A percentile compares a stretch with the other conserved stretches of the same genome.
phyloP scores from a whole-genome alignment of 2,329 filamentous ascomycete genomes.

The Diplodia scrobiculata region DNA sequence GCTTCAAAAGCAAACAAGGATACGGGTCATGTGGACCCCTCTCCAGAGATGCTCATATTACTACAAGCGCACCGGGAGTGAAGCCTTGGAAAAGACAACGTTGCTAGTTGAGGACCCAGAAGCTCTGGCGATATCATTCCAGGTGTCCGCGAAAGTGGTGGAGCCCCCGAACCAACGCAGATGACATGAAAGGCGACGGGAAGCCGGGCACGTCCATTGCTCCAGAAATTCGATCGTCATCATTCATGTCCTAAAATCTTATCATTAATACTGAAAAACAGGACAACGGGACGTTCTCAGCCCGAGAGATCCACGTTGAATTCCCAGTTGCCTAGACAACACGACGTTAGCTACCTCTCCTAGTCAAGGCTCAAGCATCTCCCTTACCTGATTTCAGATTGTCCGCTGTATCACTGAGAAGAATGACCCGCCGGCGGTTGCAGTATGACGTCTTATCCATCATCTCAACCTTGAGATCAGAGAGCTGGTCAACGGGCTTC shows the following conservation, averaged over 20 bases:
- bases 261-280: neutral
- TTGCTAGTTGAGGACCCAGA: neutral
- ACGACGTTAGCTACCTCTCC: neutral
- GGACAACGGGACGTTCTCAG: neutral
- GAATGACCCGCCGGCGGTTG: constrained; percentile 84
- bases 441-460: constrained; percentile 99
- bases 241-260: neutral
- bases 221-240: neutral
- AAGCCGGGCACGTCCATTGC: neutral
- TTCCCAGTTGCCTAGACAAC: constrained; percentile 21
- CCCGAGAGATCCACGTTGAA: constrained; percentile 28
- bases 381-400: constrained; percentile 81
- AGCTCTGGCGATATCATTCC: neutral
- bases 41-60: neutral
- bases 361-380: neutral
- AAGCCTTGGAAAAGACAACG: neutral
- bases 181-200: neutral
- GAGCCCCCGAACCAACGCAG: neutral
- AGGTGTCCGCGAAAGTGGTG: neutral
- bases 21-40: neutral
- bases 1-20: neutral
- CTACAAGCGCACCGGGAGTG: neutral
- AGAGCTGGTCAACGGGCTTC: constrained; percentile 85
- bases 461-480: constrained; percentile 90
- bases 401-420: constrained; percentile 89